Percentiles rank a stretch among this genome's conserved stretches.
phyloP scores from a whole-genome alignment of 140 eudicot species.

The Flaveria floridana region DNA sequence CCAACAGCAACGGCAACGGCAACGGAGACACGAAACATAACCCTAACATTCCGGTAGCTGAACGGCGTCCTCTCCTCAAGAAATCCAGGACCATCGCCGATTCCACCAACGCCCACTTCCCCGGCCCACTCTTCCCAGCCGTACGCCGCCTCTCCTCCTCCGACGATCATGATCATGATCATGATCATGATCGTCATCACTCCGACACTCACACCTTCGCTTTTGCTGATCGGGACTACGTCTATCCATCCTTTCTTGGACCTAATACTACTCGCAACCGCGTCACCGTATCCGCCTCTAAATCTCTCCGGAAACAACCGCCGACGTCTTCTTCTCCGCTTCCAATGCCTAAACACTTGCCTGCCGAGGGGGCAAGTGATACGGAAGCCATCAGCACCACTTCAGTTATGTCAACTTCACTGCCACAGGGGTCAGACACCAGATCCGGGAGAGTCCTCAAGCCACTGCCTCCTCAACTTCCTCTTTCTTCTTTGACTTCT shows the following conservation, averaged over 20 bases:
- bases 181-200: conserved; percentile 40
- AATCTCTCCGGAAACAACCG: conserved; percentile 40
- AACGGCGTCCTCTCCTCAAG: conserved; percentile 62
- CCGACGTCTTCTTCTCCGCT: conserved; percentile 42
- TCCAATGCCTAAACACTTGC: conserved; percentile 44
- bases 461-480: conserved; percentile 41
- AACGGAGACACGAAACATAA: conserved; percentile 21
- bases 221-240: conserved; percentile 74
- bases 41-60: conserved; percentile 38
- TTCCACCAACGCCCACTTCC: conserved; percentile 49
- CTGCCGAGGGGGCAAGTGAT: conserved; percentile 13
- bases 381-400: conserved; percentile 24
- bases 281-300: conserved; percentile 44
- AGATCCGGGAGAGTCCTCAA: conserved; percentile 44
- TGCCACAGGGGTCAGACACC: conserved; percentile 18
- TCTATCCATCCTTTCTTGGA: conserved; percentile 80
- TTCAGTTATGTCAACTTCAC: conserved; percentile 20
- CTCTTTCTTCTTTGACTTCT: conserved; percentile 36
- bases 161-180: background rate
- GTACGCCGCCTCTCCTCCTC: conserved; percentile 51
- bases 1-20: conserved; percentile 27
- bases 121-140: conserved; percentile 66
- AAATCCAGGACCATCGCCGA: conserved; percentile 55
- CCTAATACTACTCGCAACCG: conserved; percentile 70
- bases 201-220: conserved; percentile 45